A percentile compares a stretch with the other conserved stretches of the same genome.
Conservation (phyloP, 306 rosid species). For the Glycine tomentella region DNA sequence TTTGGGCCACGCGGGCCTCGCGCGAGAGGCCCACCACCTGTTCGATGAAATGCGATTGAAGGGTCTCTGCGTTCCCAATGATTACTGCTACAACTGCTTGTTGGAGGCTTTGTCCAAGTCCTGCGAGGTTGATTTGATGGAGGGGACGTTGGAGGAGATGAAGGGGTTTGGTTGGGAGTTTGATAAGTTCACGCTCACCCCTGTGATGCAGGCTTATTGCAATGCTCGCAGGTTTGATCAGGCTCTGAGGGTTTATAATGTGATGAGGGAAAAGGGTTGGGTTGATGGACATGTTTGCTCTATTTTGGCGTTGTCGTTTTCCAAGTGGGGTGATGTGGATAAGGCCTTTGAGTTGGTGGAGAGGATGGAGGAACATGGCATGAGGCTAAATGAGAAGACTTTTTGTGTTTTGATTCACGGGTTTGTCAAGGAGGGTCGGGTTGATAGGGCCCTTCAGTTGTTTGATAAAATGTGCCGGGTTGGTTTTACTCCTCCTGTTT, state of each 20-base stretch:
- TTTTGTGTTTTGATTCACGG: constrained; percentile 80
- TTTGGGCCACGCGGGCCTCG: constrained; percentile 61
- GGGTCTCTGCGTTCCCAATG: constrained; percentile 74
- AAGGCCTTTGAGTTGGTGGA: constrained; percentile 75
- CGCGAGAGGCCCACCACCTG: constrained; percentile 65
- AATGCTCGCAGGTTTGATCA: constrained; percentile 55
- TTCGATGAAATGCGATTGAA: constrained; percentile 65
- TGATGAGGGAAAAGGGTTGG: constrained; percentile 69
- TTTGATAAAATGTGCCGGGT: constrained; percentile 63
- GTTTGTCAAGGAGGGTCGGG: constrained; percentile 62
- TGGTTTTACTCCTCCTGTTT: constrained; percentile 65
- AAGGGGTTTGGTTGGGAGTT: constrained; percentile 57
- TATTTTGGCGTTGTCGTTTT: constrained; percentile 60
- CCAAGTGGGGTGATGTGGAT: constrained; percentile 80
- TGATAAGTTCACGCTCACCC: constrained; percentile 67
- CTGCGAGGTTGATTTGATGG: constrained; percentile 60
- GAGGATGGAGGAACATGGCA: constrained; percentile 57
- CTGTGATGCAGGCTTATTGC: constrained; percentile 66
- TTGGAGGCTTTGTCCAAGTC: constrained; percentile 70
- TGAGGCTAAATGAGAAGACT: constrained; percentile 68
- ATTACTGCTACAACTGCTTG: constrained; percentile 64
- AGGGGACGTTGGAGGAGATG: constrained; percentile 72
- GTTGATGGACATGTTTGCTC: constrained; percentile 63
- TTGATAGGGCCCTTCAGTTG: constrained; percentile 72
- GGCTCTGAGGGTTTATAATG: no score